Evolutionary conservation across 345 rosid genomes (phyloP).

Genomic region (Hevea brasiliensis): DNA sequence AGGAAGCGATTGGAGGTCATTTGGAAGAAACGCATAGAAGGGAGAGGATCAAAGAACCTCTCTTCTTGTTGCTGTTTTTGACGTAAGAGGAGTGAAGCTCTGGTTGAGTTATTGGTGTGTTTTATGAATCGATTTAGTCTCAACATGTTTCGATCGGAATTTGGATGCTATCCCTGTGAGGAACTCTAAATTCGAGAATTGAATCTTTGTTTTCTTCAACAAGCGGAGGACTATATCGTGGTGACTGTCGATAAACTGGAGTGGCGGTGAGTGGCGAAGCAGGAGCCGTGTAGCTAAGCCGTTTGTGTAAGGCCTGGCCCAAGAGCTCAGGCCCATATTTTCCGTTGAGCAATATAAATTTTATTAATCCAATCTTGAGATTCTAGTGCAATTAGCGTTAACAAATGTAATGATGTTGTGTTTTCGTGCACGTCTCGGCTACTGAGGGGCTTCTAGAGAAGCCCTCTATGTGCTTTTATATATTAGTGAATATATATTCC

Average conservation of each 20-base stretch:
- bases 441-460: no score
- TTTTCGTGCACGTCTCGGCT: no score
- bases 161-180: background rate
- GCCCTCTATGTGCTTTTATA: no score
- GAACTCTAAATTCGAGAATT: no score
- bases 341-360: no score
- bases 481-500: no score
- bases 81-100: background rate
- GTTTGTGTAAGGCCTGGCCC: background rate
- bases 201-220: background rate
- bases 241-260: background rate
- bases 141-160: conserved; percentile 4
- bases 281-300: background rate
- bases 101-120: background rate
- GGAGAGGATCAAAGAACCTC: conserved; percentile 23
- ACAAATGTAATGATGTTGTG: no score
- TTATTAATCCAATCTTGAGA: no score
- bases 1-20: conserved; percentile 61
- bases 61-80: background rate
- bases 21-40: conserved; percentile 41
- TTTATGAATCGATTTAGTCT: conserved; percentile 9
- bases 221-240: background rate
- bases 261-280: background rate
- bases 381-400: no score
- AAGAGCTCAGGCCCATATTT: background rate